Evolutionary conservation across 1,139 yeast genomes (phyloP).

Genomic region (Zygosaccharomyces sapae): DNA sequence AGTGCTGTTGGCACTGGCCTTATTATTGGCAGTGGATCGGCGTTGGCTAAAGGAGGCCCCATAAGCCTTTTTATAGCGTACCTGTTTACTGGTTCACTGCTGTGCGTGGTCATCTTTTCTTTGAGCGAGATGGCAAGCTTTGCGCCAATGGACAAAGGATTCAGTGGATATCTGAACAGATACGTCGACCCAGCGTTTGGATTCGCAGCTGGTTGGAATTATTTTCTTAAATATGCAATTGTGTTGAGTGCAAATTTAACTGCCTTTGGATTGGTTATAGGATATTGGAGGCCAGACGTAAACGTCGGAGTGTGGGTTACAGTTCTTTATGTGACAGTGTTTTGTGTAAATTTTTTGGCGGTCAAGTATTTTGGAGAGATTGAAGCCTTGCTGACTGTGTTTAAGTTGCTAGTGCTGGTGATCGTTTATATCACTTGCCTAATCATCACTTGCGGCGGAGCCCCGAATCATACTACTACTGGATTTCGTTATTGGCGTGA

Average conservation of each 20-base stretch:
- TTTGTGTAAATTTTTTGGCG: constrained; percentile 39
- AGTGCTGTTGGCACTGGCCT: constrained; percentile 66
- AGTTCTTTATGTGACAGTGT: constrained; percentile 45
- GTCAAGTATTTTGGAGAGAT: constrained; percentile 42
- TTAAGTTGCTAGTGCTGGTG: constrained; percentile 54
- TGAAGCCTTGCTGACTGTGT: constrained; percentile 52
- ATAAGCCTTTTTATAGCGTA: constrained; percentile 56
- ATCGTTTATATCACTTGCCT: constrained; percentile 49
- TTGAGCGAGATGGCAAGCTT: constrained; percentile 63
- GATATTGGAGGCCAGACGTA: constrained; percentile 53
- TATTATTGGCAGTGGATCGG: constrained; percentile 59
- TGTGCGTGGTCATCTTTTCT: constrained; percentile 28
- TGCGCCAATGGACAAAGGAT: constrained; percentile 52
- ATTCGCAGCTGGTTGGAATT: constrained; percentile 65
- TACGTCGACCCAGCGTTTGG: constrained; percentile 59
- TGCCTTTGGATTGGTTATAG: constrained; percentile 58
- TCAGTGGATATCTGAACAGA: constrained; percentile 43
- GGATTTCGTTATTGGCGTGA: constrained; percentile 57
- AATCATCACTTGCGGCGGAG: constrained; percentile 63
- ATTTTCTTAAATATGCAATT: constrained; percentile 69
- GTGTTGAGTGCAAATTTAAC: constrained; percentile 53
- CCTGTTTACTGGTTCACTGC: constrained; percentile 34
- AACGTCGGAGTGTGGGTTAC: constrained; percentile 62
- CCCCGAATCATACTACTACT: constrained; percentile 50
- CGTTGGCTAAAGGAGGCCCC: constrained; percentile 56